phyloP scores from a whole-genome alignment of 2,329 filamentous ascomycete species.

The Cryphonectria radicalis region DNA sequence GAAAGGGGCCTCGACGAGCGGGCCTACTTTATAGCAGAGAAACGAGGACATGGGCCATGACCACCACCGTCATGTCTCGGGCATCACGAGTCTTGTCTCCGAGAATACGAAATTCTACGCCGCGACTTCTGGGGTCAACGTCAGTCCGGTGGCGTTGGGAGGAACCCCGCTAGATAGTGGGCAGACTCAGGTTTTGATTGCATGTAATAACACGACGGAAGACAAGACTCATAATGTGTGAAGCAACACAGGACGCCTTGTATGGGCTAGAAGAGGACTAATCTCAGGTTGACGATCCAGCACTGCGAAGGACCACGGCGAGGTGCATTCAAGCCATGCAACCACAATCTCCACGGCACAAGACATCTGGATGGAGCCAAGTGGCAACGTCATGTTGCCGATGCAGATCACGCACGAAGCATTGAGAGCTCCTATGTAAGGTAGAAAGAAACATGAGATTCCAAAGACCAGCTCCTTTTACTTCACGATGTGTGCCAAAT shows the following conservation, averaged over 20 bases:
- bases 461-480: background rate
- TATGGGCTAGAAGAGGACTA: constrained; percentile 9
- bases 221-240: constrained; percentile 28
- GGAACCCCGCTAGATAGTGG: constrained; percentile 7
- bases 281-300: constrained; percentile 14
- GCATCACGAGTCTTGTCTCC: constrained; percentile 19
- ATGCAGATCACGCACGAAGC: background rate
- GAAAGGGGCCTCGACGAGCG: constrained; percentile 19
- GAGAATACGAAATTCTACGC: background rate
- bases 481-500: background rate
- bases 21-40: constrained; percentile 26
- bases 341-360: background rate
- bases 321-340: background rate
- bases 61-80: constrained; percentile 19
- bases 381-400: background rate
- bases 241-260: constrained; percentile 17
- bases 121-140: constrained; percentile 4
- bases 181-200: constrained; percentile 27
- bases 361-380: background rate
- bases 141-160: constrained; percentile 17
- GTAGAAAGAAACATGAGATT: background rate
- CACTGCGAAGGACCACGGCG: background rate
- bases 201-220: constrained; percentile 19
- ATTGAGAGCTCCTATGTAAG: background rate
- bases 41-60: background rate